These are phyloP conservation scores for Thraustotheca clavata DNA, from an alignment of 352 stramenopile genomes.

Conservation along the genomic window DNA sequence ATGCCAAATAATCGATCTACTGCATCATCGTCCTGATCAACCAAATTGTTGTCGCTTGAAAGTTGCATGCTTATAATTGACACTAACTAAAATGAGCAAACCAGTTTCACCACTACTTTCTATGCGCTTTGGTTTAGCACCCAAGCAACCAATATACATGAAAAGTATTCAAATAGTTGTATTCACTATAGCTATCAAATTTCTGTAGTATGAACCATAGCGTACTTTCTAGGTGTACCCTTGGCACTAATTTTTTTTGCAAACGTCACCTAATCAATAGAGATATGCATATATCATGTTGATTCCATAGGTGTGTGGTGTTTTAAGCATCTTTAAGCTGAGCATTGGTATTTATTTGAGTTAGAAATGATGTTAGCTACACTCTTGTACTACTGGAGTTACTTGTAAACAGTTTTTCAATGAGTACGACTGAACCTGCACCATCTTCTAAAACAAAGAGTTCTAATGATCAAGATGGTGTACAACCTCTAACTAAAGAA, in stretches of 20 bases:
- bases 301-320: neutral
- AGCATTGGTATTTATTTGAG: neutral
- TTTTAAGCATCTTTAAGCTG: neutral
- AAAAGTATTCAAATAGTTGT: neutral
- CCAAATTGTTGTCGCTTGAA: neutral
- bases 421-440: constrained; percentile 3
- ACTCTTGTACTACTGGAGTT: no score
- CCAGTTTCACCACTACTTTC: neutral
- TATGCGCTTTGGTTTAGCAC: neutral
- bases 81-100: neutral
- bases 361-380: neutral
- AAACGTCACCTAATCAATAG: neutral
- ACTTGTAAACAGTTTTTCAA: no score
- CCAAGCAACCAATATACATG: neutral
- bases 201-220: neutral
- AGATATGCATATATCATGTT: neutral
- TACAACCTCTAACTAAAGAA: neutral
- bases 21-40: neutral
- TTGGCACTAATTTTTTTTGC: neutral
- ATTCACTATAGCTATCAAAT: neutral
- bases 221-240: neutral
- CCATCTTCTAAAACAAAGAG: neutral
- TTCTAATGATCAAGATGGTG: neutral
- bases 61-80: neutral
- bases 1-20: constrained; percentile 13